Evolutionary conservation across 441 rosid genomes (phyloP), one percentile per base, ranked within the genome.

Genomic region (Sinapis alba): DNA sequence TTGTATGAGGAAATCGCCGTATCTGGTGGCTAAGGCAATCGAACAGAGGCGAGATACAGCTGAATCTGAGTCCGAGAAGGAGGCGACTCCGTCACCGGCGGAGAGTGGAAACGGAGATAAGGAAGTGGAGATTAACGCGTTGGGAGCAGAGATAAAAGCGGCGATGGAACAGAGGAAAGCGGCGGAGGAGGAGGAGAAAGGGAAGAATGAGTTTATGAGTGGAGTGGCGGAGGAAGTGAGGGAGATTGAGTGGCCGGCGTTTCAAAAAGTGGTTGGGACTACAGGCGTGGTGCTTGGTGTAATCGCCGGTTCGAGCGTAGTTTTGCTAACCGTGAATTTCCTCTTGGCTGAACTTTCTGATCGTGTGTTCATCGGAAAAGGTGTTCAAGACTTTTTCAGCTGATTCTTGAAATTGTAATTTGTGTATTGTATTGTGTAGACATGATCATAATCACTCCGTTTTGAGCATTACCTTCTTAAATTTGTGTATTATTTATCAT

Each of bases 161-260:
- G 95, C 81, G 4, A 80, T 92, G 88, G 73, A 79, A 86, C 83
- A 87, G 83, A 91, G 89, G 66, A 88, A 88, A 78, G 70, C 81
- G 0, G 78, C 45, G 30, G 78, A 53, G 71, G 84, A 45, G 64
- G 84, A 62, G 32, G 82, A 75, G 47, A 77, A 69, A 79, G 86
- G 74, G 23, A 86, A 76, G 63, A 73, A 69, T 0, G 80, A 82
- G 65, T 73, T 94, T n/a, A 32, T 64, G 74, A 84, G 87, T 61
- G 95, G 98, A n/a, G 98, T 94, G 6, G 89, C 76, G 36, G 98
- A 87, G 78, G 98, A 92, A 85, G 83, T 90, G 10, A 80, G 71
- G 71, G 89, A 92, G 86, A 94, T 92, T 10, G 98, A 94, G 78
- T 90, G 98, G 97, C 98, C 94, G 2, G 85, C 84, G 60, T 90